These are phyloP conservation scores for Backusella circina DNA, from an alignment of 192 early-diverging fungal genomes.

Conservation along the genomic window DNA sequence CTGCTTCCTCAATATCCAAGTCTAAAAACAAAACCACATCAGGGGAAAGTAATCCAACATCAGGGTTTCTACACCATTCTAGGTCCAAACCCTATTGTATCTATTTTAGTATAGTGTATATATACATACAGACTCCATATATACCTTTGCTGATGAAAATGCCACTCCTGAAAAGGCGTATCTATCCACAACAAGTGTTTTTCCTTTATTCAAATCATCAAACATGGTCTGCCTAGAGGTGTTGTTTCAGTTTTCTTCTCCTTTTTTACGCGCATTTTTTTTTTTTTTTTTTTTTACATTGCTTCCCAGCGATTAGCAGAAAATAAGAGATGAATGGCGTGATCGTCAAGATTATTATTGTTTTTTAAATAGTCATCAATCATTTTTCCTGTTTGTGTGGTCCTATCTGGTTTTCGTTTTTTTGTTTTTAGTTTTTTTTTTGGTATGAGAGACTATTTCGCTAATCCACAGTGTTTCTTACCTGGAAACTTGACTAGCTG, in stretches of 20 bases:
- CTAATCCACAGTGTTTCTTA: constrained; percentile 25
- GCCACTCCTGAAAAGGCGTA: constrained; percentile 96
- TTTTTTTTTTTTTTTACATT: constrained; percentile 47
- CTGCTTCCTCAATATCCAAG: constrained; percentile 70
- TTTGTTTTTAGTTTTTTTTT: not conserved
- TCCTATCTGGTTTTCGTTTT: constrained; percentile 70
- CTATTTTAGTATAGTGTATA: not conserved
- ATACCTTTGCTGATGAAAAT: constrained; percentile 85
- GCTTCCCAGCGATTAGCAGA: constrained; percentile 96
- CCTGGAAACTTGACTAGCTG: constrained; percentile 83
- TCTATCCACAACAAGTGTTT: constrained; percentile 82
- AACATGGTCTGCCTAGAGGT: constrained; percentile 52
- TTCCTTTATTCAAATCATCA: constrained; percentile 59
- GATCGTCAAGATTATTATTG: constrained; percentile 67
- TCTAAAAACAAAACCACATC: constrained; percentile 91
- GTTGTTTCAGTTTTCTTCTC: not conserved
- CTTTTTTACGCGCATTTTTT: too few species aligned
- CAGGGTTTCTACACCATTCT: constrained; percentile 86
- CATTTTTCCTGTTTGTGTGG: constrained; percentile 87
- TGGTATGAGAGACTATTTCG: not conserved
- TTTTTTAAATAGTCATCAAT: constrained; percentile 83
- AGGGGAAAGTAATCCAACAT: constrained; percentile 80
- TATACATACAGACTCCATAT: not conserved
- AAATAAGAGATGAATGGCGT: constrained; percentile 89
- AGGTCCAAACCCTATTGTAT: constrained; percentile 62